Base-by-base conservation (phyloP, 2,329 filamentous ascomycete species). In the Aspergillus pseudoterreus region DNA sequence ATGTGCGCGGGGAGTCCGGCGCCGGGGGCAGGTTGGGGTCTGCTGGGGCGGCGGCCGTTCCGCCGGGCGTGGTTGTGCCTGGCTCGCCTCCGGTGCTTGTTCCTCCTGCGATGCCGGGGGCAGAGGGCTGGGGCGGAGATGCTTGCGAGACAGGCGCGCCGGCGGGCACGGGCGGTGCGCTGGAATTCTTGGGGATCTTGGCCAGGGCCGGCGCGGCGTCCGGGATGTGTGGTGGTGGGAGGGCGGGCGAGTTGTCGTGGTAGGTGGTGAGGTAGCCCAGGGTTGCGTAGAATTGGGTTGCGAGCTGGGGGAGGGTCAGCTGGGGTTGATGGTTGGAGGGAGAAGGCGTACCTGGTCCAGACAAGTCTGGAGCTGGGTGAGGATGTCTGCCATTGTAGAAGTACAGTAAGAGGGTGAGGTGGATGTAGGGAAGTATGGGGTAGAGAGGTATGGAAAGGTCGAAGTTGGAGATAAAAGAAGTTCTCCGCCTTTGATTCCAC, bases 201-300 rank as follows among this genome's bases (percentile, higher is more conserved):
- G 71, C 70, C 38, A 74, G 67, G 33, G 65, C 61, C 1, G 69
- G 73, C 27, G 67, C 69, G 50, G 66, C 65, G 54, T 63, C 56
- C 43, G 61, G 63, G 54, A 66, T 60, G 51, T 63, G 61, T 41
- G 56, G 57, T 14, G 67, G 70, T 32, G 60, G 63, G 11, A 53
- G 70, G 27, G 68, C 71, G 50, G 67, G 68, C 41, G 67, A 72
- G 59, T 70, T 72, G 63, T 72, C 75, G 63, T 73, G 74, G 65
- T 75, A 76, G 51, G 67, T 73, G 49, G 65, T 72, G 51, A 78
- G 67, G 61, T 78, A 78, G 65, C 72, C 71, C 50, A 78, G 66
- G 30, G 75, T 77, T 49, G 75, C 74, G 64, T 77, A 78, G 71
- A 77, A 76, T 69, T 78, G 76, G 44, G 74, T 78, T 61, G 74